Base-by-base conservation (phyloP, 2,329 filamentous ascomycete species). In the Hymenoscyphus albidus region DNA sequence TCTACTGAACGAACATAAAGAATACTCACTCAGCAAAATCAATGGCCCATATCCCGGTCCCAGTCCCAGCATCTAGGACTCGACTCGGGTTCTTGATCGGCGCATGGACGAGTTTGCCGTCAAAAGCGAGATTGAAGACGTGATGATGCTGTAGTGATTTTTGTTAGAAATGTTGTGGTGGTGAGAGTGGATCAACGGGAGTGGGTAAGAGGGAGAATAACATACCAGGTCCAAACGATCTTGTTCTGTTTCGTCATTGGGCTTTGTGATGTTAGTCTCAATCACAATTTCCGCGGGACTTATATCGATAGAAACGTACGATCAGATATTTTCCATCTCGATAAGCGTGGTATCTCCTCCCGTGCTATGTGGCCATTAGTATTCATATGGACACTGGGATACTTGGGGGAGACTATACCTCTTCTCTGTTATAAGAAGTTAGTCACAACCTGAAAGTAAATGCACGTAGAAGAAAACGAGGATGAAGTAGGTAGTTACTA, bases 141-240 rank as follows among this genome's bases (percentile, higher is more conserved):
- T 72, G 71, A 61, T 72, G 66, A 22, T 68, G 65, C 64, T 66
- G n/a, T 31, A 4, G 13, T 18, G 18, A 73, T 12, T 75, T 4
- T 44, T 4, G 3, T 16, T 44, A 16, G 14, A 18, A 51, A 51
- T 2, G 16, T 18, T 3, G 5, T 22, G 18, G 4, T 22, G 9
- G 5, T 9, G 27, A 27, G 27, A 51, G 16, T 22, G n/a, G 44
- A 7, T 9, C 44, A 10, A n/a, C 7, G 31, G n/a, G 18, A 6
- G 35, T 35, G 2, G n/a, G 10, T 13, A 16, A 12, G 18, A 16
- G 18, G 1, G 6, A 14, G 13, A 32, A 27, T 16, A 1, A 55
- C 62, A 44, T 62, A 65, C 63, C n/a, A 69, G 63, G 61, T 71
- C 68, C 31, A 71, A 62, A 10, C 69, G 78, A 40, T 71, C 70